These are phyloP conservation scores for Sanguinoderma infundibulare DNA, from an alignment of 1,284 basidiomycete species.

Conservation along the genomic window DNA sequence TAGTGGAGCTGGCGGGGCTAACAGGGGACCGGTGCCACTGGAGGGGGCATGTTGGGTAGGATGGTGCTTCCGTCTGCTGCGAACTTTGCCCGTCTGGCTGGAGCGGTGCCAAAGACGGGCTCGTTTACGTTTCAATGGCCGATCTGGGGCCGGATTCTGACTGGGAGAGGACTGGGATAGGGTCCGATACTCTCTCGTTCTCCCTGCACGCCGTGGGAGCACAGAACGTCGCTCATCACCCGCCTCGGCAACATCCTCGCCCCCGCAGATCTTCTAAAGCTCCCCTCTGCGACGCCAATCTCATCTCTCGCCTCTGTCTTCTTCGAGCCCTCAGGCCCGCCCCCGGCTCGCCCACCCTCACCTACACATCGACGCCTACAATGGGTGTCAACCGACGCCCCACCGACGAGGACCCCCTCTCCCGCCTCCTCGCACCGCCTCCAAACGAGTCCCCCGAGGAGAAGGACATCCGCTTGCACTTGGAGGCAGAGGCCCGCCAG, in stretches of 20 bases:
- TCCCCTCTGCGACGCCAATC: conserved; percentile 6
- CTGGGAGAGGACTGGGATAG: no score
- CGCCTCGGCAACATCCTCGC: conserved; percentile 10
- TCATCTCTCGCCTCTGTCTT: background rate
- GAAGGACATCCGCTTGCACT: conserved; percentile 42
- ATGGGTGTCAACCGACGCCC: conserved; percentile 34
- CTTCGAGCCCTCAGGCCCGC: background rate
- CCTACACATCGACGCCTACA: conserved; percentile 1
- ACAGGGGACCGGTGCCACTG: no score
- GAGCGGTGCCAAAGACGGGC: no score
- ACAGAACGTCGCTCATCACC: background rate
- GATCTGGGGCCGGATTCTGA: no score
- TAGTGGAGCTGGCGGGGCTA: no score
- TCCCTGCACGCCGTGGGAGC: background rate
- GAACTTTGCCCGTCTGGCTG: no score
- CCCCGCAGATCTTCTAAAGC: conserved; percentile 17
- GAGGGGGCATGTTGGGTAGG: no score
- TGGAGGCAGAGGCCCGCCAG: conserved; percentile 58
- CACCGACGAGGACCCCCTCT: conserved; percentile 53
- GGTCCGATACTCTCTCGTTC: no score
- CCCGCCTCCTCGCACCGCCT: conserved; percentile 53
- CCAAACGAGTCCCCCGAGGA: conserved; percentile 51
- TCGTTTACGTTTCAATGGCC: no score
- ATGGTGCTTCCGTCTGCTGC: no score
- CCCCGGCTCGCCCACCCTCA: background rate